Base-by-base conservation (phyloP, 768 basidiomycete species). In the Trametes elegans region DNA sequence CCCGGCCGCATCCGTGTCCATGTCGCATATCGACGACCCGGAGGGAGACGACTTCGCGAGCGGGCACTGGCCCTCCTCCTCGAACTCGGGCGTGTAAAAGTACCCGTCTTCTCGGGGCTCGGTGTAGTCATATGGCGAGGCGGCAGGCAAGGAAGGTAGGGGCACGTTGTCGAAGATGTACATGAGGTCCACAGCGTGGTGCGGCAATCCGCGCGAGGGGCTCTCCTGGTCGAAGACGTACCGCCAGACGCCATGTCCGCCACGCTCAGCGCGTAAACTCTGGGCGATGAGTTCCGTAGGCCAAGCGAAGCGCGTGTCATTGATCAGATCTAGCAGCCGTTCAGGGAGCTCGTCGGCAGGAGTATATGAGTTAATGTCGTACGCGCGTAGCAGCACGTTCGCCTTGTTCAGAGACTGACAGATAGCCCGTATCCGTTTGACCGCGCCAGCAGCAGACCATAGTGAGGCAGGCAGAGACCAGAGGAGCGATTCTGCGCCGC, bases 211-310 rank as follows among this genome's bases (percentile, higher is more conserved):
- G 42, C 81, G 76, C 21, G 77, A 73, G 8, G 88, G 85, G 1
- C 85, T 81, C 62, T 88, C 89, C 71, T 91, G 89, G 69, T 91
- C 89, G 65, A 91, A 91, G 16, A 88, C 82, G 62, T 88, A 91
- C 53, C 89, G 78, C 83, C 84, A 91, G 5, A 89, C 87, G n/a
- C 79, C 79, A 35, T 73, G 73, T 1, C 82, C 85, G 13, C 77
- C 76, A 2, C 80, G 73, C 43, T 76, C 79, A 16, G 68, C 72
- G 49, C 76, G 76, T 2, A 80, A 77, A 49, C 75, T 76, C 47
- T 77, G 71, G 3, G 78, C 79, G 31, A 85, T 71, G 57, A 83
- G 81, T 23, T 91, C 84, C 1, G 84, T 86, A 9, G 87, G 87
- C 87, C 87, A 91, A 13, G 86, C 85, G 29, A 90, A 76, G 23